phyloP scores from a whole-genome alignment of 257 asterid genomes.

The Galeopsis tetrahit region DNA sequence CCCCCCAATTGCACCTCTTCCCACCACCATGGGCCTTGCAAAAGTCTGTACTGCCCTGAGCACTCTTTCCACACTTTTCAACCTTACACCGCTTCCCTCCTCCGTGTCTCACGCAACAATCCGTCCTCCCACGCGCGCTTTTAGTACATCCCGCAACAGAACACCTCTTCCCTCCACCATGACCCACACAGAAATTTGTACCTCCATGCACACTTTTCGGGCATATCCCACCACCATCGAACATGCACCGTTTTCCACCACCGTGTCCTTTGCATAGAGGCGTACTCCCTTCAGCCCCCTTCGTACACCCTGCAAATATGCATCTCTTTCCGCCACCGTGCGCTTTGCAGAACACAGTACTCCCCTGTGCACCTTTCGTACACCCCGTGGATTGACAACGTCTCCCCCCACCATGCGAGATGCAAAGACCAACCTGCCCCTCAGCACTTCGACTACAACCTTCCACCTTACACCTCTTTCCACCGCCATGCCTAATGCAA shows the following conservation, averaged over 20 bases:
- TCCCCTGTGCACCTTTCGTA: conserved; percentile 83
- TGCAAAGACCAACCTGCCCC: conserved; percentile 87
- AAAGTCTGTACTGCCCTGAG: conserved; percentile 92
- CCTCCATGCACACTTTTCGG: conserved; percentile 97
- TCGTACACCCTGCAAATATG: conserved; percentile 80
- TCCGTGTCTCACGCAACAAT: conserved; percentile 85
- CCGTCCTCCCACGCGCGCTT: conserved; percentile 93
- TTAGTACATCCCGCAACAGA: conserved; percentile 73
- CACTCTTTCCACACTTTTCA: conserved; percentile 89
- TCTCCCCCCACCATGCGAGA: conserved; percentile 93
- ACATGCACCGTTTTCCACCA: conserved; percentile 91
- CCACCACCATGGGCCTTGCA: conserved; percentile 99
- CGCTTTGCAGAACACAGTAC: conserved; percentile 83
- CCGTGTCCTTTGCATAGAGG: conserved; percentile 96
- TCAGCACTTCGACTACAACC: conserved; percentile 91
- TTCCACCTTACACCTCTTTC: conserved; percentile 83
- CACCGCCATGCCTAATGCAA: conserved; percentile 94
- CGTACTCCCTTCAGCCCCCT: conserved; percentile 94
- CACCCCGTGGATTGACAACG: conserved; percentile 71
- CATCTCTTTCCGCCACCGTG: conserved; percentile 96
- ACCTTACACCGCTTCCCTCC: conserved; percentile 87
- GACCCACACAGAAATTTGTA: conserved; percentile 85
- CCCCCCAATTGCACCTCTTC: conserved; percentile 93
- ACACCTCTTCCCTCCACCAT: conserved; percentile 95
- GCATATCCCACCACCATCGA: conserved; percentile 92